Conservation (phyloP, 148 eudicot genomes). For the Amaranthus palmeri region DNA sequence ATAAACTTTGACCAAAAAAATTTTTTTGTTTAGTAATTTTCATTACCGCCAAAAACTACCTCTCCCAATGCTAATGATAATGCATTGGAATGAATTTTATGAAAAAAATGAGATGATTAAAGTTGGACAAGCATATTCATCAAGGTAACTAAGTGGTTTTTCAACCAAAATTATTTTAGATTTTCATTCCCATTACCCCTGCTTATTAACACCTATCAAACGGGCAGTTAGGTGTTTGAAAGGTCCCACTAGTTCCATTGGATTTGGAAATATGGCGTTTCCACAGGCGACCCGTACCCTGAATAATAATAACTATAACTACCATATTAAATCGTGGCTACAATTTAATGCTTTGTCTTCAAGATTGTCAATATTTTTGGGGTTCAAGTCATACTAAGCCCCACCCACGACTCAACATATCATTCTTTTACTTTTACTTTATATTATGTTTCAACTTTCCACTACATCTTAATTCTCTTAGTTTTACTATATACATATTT, state of each 20-base stretch:
- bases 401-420: background rate
- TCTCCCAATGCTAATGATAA: too few relatives aligned
- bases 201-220: too few relatives aligned
- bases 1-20: too few relatives aligned
- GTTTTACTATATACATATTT: too few relatives aligned
- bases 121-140: too few relatives aligned
- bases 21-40: too few relatives aligned
- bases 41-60: too few relatives aligned
- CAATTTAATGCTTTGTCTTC: conserved; percentile 19
- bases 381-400: background rate
- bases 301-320: background rate
- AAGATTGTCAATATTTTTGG: conserved; percentile 17
- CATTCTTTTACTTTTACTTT: background rate
- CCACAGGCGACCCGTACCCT: background rate
- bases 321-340: conserved; percentile 5
- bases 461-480: background rate
- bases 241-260: background rate
- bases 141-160: too few relatives aligned
- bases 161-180: too few relatives aligned
- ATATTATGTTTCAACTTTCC: conserved; percentile 7
- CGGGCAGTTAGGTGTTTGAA: background rate
- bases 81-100: too few relatives aligned
- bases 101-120: too few relatives aligned
- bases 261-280: background rate
- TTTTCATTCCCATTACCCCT: too few relatives aligned